Conservation (phyloP, 106 monocot species). For the Phalaenopsis equestris region DNA sequence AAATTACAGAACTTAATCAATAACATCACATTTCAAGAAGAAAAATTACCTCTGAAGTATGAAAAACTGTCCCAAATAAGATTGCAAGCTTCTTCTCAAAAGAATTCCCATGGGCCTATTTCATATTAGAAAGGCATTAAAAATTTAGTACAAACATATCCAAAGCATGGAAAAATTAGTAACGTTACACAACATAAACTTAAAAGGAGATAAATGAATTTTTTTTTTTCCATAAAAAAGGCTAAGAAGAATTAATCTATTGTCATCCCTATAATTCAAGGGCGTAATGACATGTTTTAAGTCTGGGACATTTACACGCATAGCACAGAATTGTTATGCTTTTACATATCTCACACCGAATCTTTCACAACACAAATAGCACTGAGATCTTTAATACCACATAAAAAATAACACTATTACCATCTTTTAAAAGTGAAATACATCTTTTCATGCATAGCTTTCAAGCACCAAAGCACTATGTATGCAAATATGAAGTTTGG, state of each 20-base stretch:
- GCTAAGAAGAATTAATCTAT: neutral
- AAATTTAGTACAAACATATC: neutral
- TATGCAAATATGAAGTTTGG: no score
- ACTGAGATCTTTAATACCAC: no score
- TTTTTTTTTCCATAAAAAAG: neutral
- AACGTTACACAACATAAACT: neutral
- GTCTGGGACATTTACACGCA: no score
- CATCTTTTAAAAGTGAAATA: no score
- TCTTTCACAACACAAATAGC: no score
- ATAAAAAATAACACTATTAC: no score
- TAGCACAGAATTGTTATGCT: no score
- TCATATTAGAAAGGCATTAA: constrained; percentile 5
- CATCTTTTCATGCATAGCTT: no score
- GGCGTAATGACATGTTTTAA: no score
- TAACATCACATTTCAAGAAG: neutral
- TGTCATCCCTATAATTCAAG: neutral
- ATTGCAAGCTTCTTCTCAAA: constrained; percentile 63
- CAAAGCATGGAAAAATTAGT: neutral
- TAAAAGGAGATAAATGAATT: neutral
- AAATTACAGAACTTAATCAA: neutral
- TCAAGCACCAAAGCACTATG: no score
- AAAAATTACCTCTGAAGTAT: constrained; percentile 39
- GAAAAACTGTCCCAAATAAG: constrained; percentile 46
- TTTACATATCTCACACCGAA: no score
- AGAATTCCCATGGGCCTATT: constrained; percentile 76